These are phyloP conservation scores for Gynochthodes officinalis DNA, from an alignment of 257 asterid genomes.

Conservation along the genomic window DNA sequence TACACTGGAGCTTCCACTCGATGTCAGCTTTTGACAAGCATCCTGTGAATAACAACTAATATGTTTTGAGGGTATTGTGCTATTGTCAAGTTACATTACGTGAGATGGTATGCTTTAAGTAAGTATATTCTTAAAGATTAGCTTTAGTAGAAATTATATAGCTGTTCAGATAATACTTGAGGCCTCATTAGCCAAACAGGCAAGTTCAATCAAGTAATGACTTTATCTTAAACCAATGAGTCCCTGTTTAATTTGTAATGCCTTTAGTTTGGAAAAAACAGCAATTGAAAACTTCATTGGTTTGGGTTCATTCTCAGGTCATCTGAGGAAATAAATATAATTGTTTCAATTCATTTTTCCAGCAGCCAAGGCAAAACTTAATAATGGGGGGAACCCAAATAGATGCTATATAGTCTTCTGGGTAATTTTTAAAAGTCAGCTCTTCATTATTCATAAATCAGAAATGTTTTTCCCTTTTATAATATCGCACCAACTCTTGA, in stretches of 20 bases:
- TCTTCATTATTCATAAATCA: neutral
- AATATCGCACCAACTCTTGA: neutral
- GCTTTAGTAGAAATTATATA: neutral
- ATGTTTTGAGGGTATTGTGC: no score
- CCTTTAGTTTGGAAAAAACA: neutral
- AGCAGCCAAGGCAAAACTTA: neutral
- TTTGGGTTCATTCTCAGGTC: neutral
- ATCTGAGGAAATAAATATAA: neutral
- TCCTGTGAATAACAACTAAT: no score
- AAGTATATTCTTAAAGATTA: neutral
- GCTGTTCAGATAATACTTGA: neutral
- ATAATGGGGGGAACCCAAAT: neutral
- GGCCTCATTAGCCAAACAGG: neutral
- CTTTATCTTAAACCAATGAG: neutral
- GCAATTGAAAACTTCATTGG: neutral
- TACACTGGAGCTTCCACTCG: neutral
- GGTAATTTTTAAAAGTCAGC: neutral
- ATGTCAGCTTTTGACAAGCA: neutral
- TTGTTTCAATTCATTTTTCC: neutral
- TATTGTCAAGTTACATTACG: no score
- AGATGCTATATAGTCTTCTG: neutral
- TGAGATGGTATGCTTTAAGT: neutral
- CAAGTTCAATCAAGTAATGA: neutral
- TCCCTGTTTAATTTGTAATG: neutral
- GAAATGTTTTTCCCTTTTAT: neutral